A percentile compares a stretch with the other conserved stretches of the same genome.
These are phyloP conservation scores for Gaultheria prostrata DNA, from an alignment of 148 eudicot species.

Conservation along the genomic window DNA sequence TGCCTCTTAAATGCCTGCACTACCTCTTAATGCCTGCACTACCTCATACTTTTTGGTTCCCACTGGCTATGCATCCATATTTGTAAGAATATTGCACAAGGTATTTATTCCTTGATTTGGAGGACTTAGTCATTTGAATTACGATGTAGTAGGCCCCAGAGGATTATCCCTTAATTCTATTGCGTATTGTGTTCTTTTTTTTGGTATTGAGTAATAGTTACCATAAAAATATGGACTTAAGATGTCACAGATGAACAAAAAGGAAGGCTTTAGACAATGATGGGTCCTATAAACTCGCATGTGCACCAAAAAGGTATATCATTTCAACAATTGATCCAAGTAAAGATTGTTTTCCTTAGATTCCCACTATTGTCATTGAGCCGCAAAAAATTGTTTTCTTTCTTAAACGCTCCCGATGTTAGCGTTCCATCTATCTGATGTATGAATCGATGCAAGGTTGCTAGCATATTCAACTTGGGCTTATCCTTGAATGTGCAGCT, in stretches of 20 bases:
- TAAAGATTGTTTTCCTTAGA: background rate
- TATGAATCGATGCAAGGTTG: background rate
- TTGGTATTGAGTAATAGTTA: too few relatives aligned
- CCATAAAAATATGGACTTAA: background rate
- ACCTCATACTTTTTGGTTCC: background rate
- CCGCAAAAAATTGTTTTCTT: background rate
- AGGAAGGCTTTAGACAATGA: background rate
- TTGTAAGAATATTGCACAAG: background rate
- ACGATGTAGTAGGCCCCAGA: background rate
- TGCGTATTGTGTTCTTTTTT: background rate
- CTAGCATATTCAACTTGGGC: slow-evolving; percentile 6
- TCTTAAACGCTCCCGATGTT: background rate
- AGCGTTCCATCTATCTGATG: background rate
- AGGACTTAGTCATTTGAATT: background rate
- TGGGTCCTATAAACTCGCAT: background rate
- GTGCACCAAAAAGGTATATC: background rate
- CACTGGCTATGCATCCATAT: background rate
- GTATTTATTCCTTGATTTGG: background rate
- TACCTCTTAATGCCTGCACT: too few relatives aligned
- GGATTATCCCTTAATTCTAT: background rate
- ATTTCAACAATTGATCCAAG: background rate
- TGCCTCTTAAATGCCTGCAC: background rate
- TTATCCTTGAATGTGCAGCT: slow-evolving; percentile 51
- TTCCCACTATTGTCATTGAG: slow-evolving; percentile 4
- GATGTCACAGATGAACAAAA: background rate